Base-by-base conservation (phyloP, 305 asterid species). In the Striga hermonthica region DNA sequence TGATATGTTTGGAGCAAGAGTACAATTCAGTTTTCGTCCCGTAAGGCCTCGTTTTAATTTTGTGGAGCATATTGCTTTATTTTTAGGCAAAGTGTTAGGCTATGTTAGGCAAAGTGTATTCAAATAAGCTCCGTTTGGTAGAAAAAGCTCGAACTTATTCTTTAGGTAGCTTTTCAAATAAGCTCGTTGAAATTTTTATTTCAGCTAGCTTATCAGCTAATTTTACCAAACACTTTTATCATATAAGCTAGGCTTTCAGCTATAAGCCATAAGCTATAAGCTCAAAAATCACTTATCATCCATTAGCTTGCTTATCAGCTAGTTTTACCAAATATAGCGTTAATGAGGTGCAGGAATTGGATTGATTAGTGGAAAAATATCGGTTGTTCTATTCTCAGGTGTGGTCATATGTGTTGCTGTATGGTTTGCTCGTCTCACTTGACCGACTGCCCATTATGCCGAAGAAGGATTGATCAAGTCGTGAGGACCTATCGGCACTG, bases 351-450 rank as follows among this genome's bases (percentile, higher is more conserved):
- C 31, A 2, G 31, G 47, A 50, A 52, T 39, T n/a, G 11, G 8
- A 67, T 57, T 55, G 22, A 72, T 59, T 64, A 36, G 34, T 37
- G 69, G 52, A 4, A 35, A 49, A 49, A 47, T 61, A 15, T 36
- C 36, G 47, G 68, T 66, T 63, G 72, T 64, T 74, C 64, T 52
- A 47, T 59, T 72, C 78, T 82, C 91, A 94, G 99, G 90, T 94
- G 98, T 60, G 99, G 99, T 58, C 99, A 90, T 75, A 88, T 94
- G 98, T 94, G 98, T 86, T 91, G 99, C 61, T 94, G 99, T 77
- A 78, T 81, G 87, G 36, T 76, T 22, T 90, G 98, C 77, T 84
- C 97, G 16, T 86, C 93, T 9, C 99, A 91, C 82, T 75, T 88
- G 87, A 84, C 95, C 22, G 82, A 56, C 76, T 94, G 98, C 69